Percentiles rank a stretch among this genome's conserved stretches.
phyloP scores from a whole-genome alignment of 495 filamentous ascomycete species.

The Penicillium nucicola region DNA sequence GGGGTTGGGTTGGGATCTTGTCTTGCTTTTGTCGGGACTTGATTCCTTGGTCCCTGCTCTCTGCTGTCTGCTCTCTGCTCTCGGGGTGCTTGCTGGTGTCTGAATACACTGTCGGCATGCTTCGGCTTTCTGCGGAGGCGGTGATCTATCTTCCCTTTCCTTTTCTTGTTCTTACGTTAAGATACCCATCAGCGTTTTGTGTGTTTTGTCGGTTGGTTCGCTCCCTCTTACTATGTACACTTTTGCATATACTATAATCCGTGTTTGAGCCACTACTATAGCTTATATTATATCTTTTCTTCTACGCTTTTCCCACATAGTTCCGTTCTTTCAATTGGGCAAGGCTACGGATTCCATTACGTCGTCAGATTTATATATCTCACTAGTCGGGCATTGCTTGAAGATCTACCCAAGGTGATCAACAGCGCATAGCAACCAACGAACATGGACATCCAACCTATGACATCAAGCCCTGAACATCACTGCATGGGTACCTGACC shows the following conservation, averaged over 20 bases:
- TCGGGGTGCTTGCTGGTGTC: neutral
- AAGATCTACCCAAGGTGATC: too few relatives aligned
- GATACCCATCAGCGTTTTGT: constrained; percentile 30
- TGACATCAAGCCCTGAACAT: neutral
- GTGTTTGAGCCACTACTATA: too few relatives aligned
- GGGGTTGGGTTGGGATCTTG: neutral
- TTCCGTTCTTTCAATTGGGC: too few relatives aligned
- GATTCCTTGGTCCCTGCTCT: neutral
- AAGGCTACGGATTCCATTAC: too few relatives aligned
- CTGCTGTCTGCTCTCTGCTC: neutral
- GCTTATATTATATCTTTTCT: too few relatives aligned
- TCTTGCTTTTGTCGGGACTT: neutral
- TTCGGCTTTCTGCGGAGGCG: neutral
- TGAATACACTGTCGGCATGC: neutral
- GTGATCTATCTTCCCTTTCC: neutral
- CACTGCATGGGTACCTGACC: neutral
- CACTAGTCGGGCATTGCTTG: too few relatives aligned
- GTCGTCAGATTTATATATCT: too few relatives aligned
- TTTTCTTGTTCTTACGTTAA: constrained; percentile 8
- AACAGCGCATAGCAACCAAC: too few relatives aligned
- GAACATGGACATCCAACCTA: too few relatives aligned
- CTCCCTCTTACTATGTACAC: neutral
- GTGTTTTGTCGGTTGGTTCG: constrained; percentile 2
- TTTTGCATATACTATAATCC: neutral
- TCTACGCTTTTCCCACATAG: too few relatives aligned